Percentiles rank a stretch among this genome's conserved stretches.
Conservation (phyloP, 345 rosid genomes). For the Brassica carinata region DNA sequence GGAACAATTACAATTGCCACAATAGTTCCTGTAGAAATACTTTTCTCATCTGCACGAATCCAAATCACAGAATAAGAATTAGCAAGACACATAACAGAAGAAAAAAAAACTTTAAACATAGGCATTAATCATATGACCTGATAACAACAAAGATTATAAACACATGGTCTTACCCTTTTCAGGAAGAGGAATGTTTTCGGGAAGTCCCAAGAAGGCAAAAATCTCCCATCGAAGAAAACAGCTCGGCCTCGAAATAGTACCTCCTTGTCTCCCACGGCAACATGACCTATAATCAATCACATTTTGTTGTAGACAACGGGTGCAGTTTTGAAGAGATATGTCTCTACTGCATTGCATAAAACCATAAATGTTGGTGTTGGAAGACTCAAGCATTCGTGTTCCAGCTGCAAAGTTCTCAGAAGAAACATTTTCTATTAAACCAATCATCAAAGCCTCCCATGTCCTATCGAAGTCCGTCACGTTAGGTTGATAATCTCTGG, state of each 20-base stretch:
- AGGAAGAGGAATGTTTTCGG: neutral
- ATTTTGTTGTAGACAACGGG: constrained; percentile 31
- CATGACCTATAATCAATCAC: constrained; percentile 11
- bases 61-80: neutral
- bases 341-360: constrained; percentile 57
- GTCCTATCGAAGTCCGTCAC: constrained; percentile 26
- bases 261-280: constrained; percentile 42
- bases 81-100: neutral
- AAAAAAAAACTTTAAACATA: neutral
- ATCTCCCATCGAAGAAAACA: constrained; percentile 46
- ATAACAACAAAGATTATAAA: neutral
- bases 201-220: constrained; percentile 28
- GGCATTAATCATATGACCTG: neutral
- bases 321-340: constrained; percentile 31
- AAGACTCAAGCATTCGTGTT: neutral
- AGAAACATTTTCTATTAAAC: constrained; percentile 6
- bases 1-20: constrained; percentile 10
- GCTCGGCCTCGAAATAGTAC: constrained; percentile 35
- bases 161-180: neutral
- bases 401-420: constrained; percentile 37
- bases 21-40: neutral
- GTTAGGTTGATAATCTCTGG: constrained; percentile 4
- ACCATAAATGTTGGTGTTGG: constrained; percentile 24
- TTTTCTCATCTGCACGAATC: constrained; percentile 25
- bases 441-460: constrained; percentile 19